Percentiles rank a stretch among this genome's conserved stretches.
phyloP scores from a whole-genome alignment of 306 rosid genomes.

The Styphnolobium japonicum region DNA sequence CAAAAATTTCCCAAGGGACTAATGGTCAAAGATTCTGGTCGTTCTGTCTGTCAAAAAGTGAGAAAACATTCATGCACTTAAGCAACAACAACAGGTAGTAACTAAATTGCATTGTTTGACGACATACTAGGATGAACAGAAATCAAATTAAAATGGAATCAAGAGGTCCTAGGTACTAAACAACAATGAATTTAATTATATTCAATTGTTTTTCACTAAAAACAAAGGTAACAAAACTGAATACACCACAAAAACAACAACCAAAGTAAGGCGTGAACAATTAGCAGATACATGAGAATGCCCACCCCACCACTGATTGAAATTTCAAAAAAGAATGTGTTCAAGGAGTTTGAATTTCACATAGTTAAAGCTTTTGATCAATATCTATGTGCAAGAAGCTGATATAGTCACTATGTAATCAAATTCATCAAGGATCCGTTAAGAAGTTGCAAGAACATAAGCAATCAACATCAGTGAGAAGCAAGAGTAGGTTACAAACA shows the following conservation, averaged over 20 bases:
- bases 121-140: not conserved
- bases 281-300: not conserved
- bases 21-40: slow-evolving; percentile 53
- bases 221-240: not conserved
- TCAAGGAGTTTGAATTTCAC: not conserved
- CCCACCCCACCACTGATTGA: not conserved
- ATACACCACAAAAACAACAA: not conserved
- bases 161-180: not conserved
- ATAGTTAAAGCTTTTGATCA: not conserved
- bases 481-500: not conserved
- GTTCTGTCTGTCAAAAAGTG: slow-evolving; percentile 59
- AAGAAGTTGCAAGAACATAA: not conserved
- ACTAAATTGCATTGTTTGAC: not conserved
- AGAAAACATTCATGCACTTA: slow-evolving; percentile 23
- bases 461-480: not conserved
- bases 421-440: not conserved
- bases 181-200: not conserved
- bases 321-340: not conserved
- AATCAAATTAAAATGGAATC: too few relatives aligned
- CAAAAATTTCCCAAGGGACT: slow-evolving; percentile 71
- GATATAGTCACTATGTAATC: not conserved
- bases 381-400: not conserved
- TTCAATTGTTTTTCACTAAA: not conserved
- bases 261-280: not conserved
- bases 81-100: slow-evolving; percentile 5